Evolutionary conservation across 352 stramenopile species (phyloP), one percentile per base, ranked within the genome.

Genomic region (Globisporangium spiculum): DNA sequence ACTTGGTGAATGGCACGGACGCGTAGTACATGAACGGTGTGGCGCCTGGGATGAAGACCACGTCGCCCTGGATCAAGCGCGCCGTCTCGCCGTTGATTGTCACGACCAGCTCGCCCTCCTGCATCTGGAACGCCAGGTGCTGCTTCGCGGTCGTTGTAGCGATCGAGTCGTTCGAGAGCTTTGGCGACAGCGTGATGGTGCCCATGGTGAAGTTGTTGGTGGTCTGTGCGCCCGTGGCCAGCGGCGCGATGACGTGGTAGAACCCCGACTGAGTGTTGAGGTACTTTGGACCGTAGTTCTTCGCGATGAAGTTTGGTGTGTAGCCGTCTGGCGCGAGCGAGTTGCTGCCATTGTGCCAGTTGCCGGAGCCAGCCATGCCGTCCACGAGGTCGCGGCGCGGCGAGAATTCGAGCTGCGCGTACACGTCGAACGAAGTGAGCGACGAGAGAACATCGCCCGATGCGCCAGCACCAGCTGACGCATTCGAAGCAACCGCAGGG

Each of bases 131-230:
- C 26, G 76, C 79, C 18, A 86, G 61, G 63, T 75, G 70, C 68
- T 86, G 79, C 65, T 81, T 81, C 53, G 75, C 67, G 26, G 71
- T 81, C 54, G 83, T 75, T 27, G 64, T 71, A 34, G 78, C 74
- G 0, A 53, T 69, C 12, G 75, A 81, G 69, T 83, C 60, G 71
- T 86, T 86, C 34, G 61, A 73, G 34, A 76, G 60, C 71, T 75
- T 81, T 3, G 76, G 67, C 56, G 79, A 86, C 68, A 84, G 68
- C 22, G 79, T 86, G 65, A 86, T 75, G 0, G 79, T 86, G 36
- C 76, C 79, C 68, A 86, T 83, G 9, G 76, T 86, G 65, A 86
- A 86, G 75, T 86, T 86, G 67, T 77, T 73, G n/a, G 67, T 70
- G 56, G 73, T 86, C 67, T 84, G 77, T 20, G 65, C 70, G 0